phyloP scores from a whole-genome alignment of 2,329 filamentous ascomycete species.

The Emergomyces orientalis region DNA sequence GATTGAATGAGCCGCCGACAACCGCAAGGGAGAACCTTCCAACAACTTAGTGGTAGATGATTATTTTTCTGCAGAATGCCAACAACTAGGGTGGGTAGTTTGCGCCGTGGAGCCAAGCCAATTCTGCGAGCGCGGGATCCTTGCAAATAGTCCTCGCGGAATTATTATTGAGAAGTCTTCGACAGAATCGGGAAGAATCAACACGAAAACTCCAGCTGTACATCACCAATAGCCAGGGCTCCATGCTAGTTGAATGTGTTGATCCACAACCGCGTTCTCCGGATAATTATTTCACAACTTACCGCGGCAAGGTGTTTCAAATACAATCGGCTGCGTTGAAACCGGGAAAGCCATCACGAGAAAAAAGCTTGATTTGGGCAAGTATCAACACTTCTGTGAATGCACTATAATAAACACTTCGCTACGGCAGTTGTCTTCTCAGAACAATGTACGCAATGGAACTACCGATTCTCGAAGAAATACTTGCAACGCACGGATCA shows the following conservation, averaged over 20 bases:
- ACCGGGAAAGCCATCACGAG: no score
- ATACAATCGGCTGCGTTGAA: no score
- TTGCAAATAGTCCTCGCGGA: background rate
- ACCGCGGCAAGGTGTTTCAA: no score
- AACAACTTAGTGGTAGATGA: background rate
- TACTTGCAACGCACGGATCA: conserved; percentile 2
- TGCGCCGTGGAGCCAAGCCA: background rate
- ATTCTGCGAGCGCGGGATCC: background rate
- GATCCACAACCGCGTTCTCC: no score
- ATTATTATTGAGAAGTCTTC: no score
- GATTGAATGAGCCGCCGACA: no score
- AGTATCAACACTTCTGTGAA: no score
- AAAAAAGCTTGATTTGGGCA: no score
- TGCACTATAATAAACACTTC: no score
- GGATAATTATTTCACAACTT: no score
- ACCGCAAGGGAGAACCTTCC: background rate
- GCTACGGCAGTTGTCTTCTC: background rate
- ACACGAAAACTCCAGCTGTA: background rate
- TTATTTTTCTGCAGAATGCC: background rate
- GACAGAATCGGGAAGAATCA: background rate
- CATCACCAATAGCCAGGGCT: background rate
- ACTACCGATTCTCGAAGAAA: background rate
- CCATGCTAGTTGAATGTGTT: no score
- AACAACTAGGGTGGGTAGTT: background rate
- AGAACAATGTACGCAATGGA: background rate